These are phyloP conservation scores for Circinella minor DNA, from an alignment of 371 early-diverging fungal genomes.

Conservation along the genomic window DNA sequence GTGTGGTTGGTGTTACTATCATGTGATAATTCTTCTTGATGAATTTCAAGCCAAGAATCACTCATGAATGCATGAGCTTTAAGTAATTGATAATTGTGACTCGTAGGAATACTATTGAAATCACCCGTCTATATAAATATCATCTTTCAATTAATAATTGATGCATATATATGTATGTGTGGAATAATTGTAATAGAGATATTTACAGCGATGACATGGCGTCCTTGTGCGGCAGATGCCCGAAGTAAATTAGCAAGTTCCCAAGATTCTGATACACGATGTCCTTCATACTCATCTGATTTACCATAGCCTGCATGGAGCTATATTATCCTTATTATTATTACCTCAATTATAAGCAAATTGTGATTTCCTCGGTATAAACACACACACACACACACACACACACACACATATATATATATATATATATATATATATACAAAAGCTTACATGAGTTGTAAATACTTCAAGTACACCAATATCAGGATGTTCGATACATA, in stretches of 20 bases:
- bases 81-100: constrained; percentile 46
- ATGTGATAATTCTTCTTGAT: constrained; percentile 26
- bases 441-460: constrained; percentile 62
- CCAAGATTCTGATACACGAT: constrained; percentile 66
- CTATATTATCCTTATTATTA: constrained; percentile 25
- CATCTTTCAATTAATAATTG: neutral
- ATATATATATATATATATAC: too few species aligned
- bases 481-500: constrained; percentile 57
- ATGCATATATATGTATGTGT: neutral
- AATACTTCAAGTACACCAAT: constrained; percentile 64
- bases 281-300: constrained; percentile 52
- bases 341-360: too few species aligned
- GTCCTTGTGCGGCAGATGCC: constrained; percentile 48
- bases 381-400: too few species aligned
- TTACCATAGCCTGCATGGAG: constrained; percentile 61
- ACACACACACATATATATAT: too few species aligned
- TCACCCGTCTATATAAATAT: constrained; percentile 52
- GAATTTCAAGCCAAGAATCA: constrained; percentile 59
- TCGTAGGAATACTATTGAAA: constrained; percentile 61
- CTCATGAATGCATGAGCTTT: constrained; percentile 54
- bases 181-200: neutral
- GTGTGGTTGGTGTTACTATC: constrained; percentile 13
- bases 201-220: constrained; percentile 62
- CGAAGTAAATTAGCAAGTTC: constrained; percentile 54
- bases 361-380: too few species aligned